Percentiles rank a stretch among this genome's conserved stretches.
Conservation (phyloP, 805 yeast genomes). For the Metschnikowia borealis region DNA sequence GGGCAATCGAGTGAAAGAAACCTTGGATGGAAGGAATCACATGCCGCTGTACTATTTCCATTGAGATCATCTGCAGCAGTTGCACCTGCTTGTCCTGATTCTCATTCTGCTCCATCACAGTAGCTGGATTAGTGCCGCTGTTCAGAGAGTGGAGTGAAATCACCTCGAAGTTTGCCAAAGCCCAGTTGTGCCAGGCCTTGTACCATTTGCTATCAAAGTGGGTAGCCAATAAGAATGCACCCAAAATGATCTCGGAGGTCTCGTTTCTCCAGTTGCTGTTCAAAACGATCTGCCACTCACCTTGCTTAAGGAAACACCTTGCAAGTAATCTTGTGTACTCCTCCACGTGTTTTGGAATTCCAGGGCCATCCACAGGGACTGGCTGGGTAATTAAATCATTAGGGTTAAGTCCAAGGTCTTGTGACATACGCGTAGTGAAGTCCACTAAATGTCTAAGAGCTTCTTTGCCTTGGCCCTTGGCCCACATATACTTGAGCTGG, state of each 20-base stretch:
- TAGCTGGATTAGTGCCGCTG: conserved; percentile 13
- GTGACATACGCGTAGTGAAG: conserved; percentile 86
- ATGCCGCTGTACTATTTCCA: conserved; percentile 71
- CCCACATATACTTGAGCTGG: conserved; percentile 95
- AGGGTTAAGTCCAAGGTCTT: conserved; percentile 81
- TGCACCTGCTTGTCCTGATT: conserved; percentile 11
- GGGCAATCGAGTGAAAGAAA: conserved; percentile 88
- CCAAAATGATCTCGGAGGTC: conserved; percentile 75
- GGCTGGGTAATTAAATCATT: conserved; percentile 86
- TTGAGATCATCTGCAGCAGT: conserved; percentile 23
- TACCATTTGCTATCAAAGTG: conserved; percentile 93
- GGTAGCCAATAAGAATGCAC: conserved; percentile 89
- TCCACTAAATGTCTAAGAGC: conserved; percentile 84
- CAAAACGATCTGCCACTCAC: conserved; percentile 93
- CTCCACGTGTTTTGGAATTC: conserved; percentile 69
- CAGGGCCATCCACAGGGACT: conserved; percentile 67
- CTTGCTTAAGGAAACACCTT: conserved; percentile 93
- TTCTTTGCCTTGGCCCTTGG: conserved; percentile 81
- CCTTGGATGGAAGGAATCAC: conserved; percentile 96
- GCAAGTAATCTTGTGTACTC: conserved; percentile 84
- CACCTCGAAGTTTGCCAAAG: conserved; percentile 94
- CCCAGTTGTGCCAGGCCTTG: conserved; percentile 99
- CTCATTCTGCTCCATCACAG: conserved; percentile 29
- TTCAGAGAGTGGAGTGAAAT: conserved; percentile 55
- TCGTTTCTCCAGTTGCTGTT: conserved; percentile 77